A percentile compares a stretch with the other conserved stretches of the same genome.
phyloP scores from a whole-genome alignment of 345 rosid species.

The Rhodamnia rubescens region DNA sequence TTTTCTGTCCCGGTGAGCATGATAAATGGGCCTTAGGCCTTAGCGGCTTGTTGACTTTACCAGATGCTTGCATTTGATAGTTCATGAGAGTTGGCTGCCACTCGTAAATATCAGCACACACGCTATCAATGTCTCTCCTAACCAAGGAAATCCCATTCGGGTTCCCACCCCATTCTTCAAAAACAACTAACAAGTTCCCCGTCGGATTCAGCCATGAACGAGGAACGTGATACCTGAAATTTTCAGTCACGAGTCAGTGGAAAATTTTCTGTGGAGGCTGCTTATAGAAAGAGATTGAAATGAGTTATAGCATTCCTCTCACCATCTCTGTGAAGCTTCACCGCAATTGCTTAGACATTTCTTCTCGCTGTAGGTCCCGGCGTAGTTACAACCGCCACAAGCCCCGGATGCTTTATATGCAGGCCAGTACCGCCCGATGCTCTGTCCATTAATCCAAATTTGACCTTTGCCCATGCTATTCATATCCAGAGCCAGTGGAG shows the following conservation, averaged over 20 bases:
- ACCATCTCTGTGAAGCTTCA: conserved; percentile 96
- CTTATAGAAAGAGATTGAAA: not conserved
- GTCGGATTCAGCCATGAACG: conserved; percentile 83
- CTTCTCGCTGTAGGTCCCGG: conserved; percentile 61
- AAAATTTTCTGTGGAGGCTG: not conserved
- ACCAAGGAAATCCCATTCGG: conserved; percentile 81
- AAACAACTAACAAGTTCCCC: conserved; percentile 83
- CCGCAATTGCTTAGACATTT: conserved; percentile 86
- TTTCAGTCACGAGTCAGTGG: not conserved
- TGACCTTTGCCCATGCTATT: conserved; percentile 51
- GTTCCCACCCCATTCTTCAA: conserved; percentile 98
- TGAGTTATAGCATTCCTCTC: not conserved
- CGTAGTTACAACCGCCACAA: conserved; percentile 41
- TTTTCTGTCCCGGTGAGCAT: conserved; percentile 80
- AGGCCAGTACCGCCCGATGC: conserved; percentile 44
- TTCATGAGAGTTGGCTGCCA: conserved; percentile 94
- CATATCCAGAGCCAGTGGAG: conserved; percentile 40
- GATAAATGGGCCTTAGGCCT: conserved; percentile 81
- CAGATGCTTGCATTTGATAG: conserved; percentile 72
- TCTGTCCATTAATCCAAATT: conserved; percentile 42
- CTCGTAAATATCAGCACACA: conserved; percentile 83
- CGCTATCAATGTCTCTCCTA: conserved; percentile 70
- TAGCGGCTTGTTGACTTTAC: conserved; percentile 67
- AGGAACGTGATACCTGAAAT: conserved; percentile 83
- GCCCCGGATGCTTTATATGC: conserved; percentile 31